Evolutionary conservation across 176 grass and related monocot genomes (phyloP).

Genomic region (Bromus sterilis): DNA sequence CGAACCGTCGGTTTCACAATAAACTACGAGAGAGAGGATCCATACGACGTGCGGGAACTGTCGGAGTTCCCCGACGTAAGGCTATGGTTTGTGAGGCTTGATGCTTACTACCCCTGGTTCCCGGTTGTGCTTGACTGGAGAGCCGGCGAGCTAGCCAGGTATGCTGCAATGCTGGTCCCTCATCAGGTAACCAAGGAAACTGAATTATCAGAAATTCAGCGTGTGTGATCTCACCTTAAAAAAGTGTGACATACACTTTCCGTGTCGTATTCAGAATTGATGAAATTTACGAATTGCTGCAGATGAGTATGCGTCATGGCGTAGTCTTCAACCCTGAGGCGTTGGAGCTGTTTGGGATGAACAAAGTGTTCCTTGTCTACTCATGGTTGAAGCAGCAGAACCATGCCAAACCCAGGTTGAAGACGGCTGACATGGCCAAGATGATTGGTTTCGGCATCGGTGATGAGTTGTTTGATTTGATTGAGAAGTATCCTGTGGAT

Average conservation of each 20-base stretch:
- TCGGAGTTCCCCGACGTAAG: constrained; percentile 73
- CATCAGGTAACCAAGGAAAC: constrained; percentile 61
- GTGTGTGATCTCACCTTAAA: not conserved
- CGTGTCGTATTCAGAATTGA: not conserved
- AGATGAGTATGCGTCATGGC: constrained; percentile 78
- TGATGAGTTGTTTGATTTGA: constrained; percentile 72
- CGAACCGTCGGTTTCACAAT: constrained; percentile 82
- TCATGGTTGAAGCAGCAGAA: constrained; percentile 69
- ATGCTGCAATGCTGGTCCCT: constrained; percentile 84
- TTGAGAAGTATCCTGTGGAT: constrained; percentile 44
- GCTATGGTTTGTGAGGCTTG: constrained; percentile 90
- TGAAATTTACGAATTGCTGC: not conserved
- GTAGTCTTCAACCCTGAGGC: constrained; percentile 92
- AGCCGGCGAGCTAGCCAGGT: constrained; percentile 83
- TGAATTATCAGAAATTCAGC: not conserved
- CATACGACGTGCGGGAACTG: constrained; percentile 54
- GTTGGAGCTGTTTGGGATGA: constrained; percentile 77
- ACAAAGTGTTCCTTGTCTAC: constrained; percentile 63
- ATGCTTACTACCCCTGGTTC: constrained; percentile 81
- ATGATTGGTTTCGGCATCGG: constrained; percentile 86
- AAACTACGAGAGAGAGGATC: constrained; percentile 82
- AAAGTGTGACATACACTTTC: not conserved
- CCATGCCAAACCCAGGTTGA: constrained; percentile 66
- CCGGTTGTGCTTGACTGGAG: constrained; percentile 93
- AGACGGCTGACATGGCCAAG: constrained; percentile 77